Base-by-base conservation (phyloP, 768 basidiomycete species). In the Polyporus arcularius region DNA sequence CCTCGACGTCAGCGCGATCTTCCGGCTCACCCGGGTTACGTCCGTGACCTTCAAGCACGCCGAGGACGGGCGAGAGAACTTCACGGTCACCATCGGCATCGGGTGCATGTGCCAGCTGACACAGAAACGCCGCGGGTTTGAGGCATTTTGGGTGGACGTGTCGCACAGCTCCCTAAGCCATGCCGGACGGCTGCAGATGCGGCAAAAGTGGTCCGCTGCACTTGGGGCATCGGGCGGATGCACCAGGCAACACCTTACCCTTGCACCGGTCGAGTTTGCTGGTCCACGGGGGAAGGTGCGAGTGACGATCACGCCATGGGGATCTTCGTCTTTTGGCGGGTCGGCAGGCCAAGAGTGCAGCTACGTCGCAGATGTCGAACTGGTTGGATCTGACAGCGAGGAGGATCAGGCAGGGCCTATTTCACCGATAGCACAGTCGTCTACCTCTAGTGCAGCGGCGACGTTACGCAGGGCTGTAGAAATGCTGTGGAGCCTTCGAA, bases 91-190 rank as follows among this genome's bases (percentile, higher is more conserved):
- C 35, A 18, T 53, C 52, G 52, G 52, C 30, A 16, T 53, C 35
- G 49, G 49, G 12, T 51, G 49, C 49, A 35, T 51, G 35, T 53
- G 52, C 52, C 52, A 53, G 52, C 52, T 53, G 6, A 41, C 52
- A 38, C 52, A 53, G 38, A n/a, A 30, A 16, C 52, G 52, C 11
- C 52, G 52, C 52, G 52, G 52, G 14, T 53, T 53, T 21, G 52
- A 53, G 35, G 52, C 52, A 38, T 53, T 53, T 21, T 53, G 52
- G 52, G 38, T 53, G 35, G 52, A 53, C 38, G 52, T 53, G 16
- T 30, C 21, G 35, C 52, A 21, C 52, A 32, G 16, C 30, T n/a
- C 38, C 18, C 26, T 41, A n/a, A 30, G 14, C 49, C 12, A 15
- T 16, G 50, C 30, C 18, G 31, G 50, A 21, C 18, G 12, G 50